phyloP scores from a whole-genome alignment of 225 moss, liverwort and hornwort species.

The Polytrichum formosum region DNA sequence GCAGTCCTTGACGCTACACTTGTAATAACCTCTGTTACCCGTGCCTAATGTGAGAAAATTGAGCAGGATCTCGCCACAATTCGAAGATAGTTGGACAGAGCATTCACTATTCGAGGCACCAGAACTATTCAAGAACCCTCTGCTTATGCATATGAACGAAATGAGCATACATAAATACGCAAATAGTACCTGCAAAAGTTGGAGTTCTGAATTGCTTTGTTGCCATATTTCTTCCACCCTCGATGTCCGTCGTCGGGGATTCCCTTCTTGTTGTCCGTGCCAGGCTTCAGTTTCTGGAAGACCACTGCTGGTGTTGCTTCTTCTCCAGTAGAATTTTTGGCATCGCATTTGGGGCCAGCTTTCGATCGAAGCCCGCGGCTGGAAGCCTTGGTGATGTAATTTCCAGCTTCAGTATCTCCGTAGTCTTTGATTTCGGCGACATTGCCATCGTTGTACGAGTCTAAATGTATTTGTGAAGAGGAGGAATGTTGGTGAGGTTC shows the following conservation, averaged over 20 bases:
- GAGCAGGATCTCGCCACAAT: neutral
- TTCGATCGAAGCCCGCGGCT: slow-evolving; percentile 23
- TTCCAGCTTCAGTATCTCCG: slow-evolving; percentile 20
- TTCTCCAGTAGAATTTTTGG: slow-evolving; percentile 29
- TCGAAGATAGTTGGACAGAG: neutral
- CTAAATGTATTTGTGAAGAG: slow-evolving; percentile 24
- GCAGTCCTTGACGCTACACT: slow-evolving; percentile 57
- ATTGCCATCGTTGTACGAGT: slow-evolving; percentile 16
- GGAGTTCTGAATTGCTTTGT: slow-evolving; percentile 50
- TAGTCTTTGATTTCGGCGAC: slow-evolving; percentile 16
- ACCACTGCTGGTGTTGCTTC: slow-evolving; percentile 34
- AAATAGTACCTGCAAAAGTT: slow-evolving; percentile 42
- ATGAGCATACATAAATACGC: neutral
- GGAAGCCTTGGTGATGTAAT: slow-evolving; percentile 17
- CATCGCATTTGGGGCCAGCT: slow-evolving; percentile 32
- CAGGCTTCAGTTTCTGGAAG: slow-evolving; percentile 36
- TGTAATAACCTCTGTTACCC: slow-evolving; percentile 53
- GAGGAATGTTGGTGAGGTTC: slow-evolving; percentile 24
- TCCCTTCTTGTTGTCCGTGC: slow-evolving; percentile 33
- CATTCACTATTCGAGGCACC: neutral
- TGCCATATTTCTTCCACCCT: slow-evolving; percentile 64
- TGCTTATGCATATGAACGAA: neutral
- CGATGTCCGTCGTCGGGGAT: slow-evolving; percentile 58
- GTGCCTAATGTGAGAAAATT: neutral
- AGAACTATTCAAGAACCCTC: neutral